phyloP scores from a whole-genome alignment of 1,284 basidiomycete species.

The Phylloporus sp. region DNA sequence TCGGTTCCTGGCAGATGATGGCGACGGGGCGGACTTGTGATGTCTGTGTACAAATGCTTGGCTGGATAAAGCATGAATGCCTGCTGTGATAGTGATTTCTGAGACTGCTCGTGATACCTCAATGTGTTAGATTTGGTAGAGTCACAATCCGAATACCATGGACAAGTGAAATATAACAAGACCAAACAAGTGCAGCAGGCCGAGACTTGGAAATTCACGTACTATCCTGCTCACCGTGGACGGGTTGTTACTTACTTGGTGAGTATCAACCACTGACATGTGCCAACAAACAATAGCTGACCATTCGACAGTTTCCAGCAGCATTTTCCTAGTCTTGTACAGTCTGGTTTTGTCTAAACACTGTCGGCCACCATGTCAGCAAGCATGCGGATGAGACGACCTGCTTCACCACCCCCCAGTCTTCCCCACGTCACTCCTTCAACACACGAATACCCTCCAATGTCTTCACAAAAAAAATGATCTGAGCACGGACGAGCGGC shows the following conservation, averaged over 20 bases:
- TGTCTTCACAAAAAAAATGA: constrained; percentile 55
- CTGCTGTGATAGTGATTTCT: neutral
- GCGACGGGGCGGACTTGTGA: neutral
- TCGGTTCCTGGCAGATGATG: no score
- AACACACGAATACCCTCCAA: constrained; percentile 59
- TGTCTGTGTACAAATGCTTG: neutral
- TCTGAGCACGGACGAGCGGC: constrained; percentile 72
- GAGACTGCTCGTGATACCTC: no score
- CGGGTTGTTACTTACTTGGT: no score
- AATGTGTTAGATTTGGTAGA: no score
- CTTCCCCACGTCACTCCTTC: constrained; percentile 42
- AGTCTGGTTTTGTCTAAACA: constrained; percentile 23
- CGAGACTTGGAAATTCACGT: no score
- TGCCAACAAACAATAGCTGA: no score
- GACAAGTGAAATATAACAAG: no score
- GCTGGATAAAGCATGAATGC: neutral
- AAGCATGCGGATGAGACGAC: constrained; percentile 62
- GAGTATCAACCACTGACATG: no score
- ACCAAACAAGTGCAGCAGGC: no score
- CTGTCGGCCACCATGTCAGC: constrained; percentile 46
- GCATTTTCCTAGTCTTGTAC: constrained; percentile 21
- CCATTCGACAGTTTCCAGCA: no score
- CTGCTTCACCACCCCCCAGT: constrained; percentile 64
- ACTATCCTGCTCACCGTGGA: no score
- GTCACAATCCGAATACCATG: no score